Percentiles rank a stretch among this genome's conserved stretches.
These are phyloP conservation scores for Phialocephala subalpina DNA, from an alignment of 2,329 filamentous ascomycete genomes.

Conservation along the genomic window DNA sequence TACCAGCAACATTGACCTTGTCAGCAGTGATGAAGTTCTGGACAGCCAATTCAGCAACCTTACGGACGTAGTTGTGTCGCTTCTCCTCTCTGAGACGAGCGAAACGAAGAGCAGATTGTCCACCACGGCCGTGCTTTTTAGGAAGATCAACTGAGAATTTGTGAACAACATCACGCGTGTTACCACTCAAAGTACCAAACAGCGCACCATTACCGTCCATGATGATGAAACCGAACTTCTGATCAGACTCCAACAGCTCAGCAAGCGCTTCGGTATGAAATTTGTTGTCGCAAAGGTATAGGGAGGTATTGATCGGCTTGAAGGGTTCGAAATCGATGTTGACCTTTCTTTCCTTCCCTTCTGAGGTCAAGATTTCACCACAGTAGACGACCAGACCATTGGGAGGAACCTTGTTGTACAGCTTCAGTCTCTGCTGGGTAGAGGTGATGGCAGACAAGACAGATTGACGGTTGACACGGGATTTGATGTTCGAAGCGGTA, in stretches of 20 bases:
- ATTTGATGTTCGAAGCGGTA: constrained; percentile 99
- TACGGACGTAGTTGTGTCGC: constrained; percentile 99
- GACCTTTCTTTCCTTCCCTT: constrained; percentile 99
- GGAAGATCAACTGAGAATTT: constrained; percentile 98
- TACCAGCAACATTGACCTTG: constrained; percentile 96
- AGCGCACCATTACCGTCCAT: constrained; percentile 99
- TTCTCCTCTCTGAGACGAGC: constrained; percentile 99
- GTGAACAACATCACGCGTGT: constrained; percentile 95
- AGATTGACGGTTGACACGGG: constrained; percentile 97
- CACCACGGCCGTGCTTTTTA: constrained; percentile 99
- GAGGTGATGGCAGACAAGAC: constrained; percentile 98
- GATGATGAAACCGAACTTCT: constrained; percentile 99
- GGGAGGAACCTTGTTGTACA: constrained; percentile 98
- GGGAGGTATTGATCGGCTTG: constrained; percentile 99
- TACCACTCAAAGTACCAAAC: constrained; percentile 95
- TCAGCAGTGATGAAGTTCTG: constrained; percentile 99
- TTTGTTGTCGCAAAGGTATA: constrained; percentile 99
- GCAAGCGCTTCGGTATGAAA: constrained; percentile 98
- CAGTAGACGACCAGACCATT: constrained; percentile 99
- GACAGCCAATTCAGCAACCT: constrained; percentile 96
- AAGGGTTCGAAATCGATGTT: constrained; percentile 99
- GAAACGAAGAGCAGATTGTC: constrained; percentile 99
- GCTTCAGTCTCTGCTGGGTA: constrained; percentile 97
- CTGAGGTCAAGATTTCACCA: constrained; percentile 98
- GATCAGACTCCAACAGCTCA: constrained; percentile 96